Percentiles rank a stretch among this genome's conserved stretches.
Evolutionary conservation across 2,329 filamentous ascomycete genomes (phyloP).

Genomic region (Arthrocladium fulminans): DNA sequence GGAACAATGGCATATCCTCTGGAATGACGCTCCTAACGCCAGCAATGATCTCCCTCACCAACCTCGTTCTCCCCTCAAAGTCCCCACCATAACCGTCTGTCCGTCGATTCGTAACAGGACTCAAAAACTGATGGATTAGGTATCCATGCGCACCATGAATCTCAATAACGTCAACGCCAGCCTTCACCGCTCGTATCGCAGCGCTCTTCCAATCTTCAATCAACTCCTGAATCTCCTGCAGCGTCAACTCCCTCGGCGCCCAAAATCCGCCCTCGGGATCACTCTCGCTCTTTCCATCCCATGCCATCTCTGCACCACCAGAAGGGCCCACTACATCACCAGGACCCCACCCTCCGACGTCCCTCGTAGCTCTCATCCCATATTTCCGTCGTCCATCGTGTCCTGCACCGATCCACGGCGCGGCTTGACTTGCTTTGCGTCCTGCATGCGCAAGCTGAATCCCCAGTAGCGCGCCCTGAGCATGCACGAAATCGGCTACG

Average conservation of each 20-base stretch:
- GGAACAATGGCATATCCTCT: slow-evolving; percentile 59
- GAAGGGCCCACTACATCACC: slow-evolving; percentile 21
- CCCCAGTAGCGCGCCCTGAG: slow-evolving; percentile 64
- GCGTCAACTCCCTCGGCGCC: slow-evolving; percentile 24
- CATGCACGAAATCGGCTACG: slow-evolving; percentile 70
- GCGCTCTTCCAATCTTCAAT: slow-evolving; percentile 32
- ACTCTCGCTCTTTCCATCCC: slow-evolving; percentile 18
- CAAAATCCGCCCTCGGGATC: slow-evolving; percentile 20
- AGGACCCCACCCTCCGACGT: slow-evolving; percentile 19
- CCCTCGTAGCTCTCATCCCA: slow-evolving; percentile 13
- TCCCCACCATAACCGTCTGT: slow-evolving; percentile 48
- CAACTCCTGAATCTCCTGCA: slow-evolving; percentile 25
- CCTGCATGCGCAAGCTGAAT: slow-evolving; percentile 80
- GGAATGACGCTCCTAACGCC: slow-evolving; percentile 55
- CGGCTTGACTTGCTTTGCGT: slow-evolving; percentile 50
- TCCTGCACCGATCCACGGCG: slow-evolving; percentile 37
- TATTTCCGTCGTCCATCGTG: slow-evolving; percentile 18
- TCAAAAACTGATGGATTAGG: slow-evolving; percentile 61
- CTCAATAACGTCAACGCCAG: slow-evolving; percentile 70
- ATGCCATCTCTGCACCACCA: slow-evolving; percentile 18
- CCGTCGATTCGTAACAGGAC: slow-evolving; percentile 60
- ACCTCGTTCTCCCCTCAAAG: slow-evolving; percentile 56
- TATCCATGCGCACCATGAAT: slow-evolving; percentile 76
- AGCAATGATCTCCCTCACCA: slow-evolving; percentile 60
- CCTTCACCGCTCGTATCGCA: slow-evolving; percentile 52